Base-by-base conservation (phyloP, 257 asterid genomes). In the Solanum appendiculatum region DNA sequence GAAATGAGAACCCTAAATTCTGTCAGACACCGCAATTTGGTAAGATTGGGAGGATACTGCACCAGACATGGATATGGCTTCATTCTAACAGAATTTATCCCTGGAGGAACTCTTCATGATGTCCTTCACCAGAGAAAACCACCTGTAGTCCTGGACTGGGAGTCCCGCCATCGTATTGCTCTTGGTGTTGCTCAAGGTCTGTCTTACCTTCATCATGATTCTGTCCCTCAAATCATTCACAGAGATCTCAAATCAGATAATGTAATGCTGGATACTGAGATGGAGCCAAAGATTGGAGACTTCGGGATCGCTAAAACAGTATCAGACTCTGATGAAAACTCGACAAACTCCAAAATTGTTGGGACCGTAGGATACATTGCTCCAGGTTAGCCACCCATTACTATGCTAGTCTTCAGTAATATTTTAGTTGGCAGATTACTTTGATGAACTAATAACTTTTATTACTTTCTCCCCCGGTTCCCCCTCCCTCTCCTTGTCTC, bases 341-440 rank as follows among this genome's bases (percentile, higher is more conserved):
- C 91, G 85, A 85, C 91, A 66, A 86, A 54, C 80, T 89, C 93
- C 83, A 48, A 68, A 63, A 86, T 92, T 44, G 87, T 91, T 42
- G 94, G 94, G 73, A 91, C 94, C 58, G 89, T 91, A 54, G 94
- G 94, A 89, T 91, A 92, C 86, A 91, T 91, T 14, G 92, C 93
- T 66, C 94, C 94, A 87, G 94, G 94, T 90, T 82, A 69, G 84
- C 66, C 25, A 80, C 63, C 33, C 42, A 8, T 44, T 69, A 77
- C 54, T 66, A 29, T 86, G 78, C 83, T 27, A 27, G 21, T 64
- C 27, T 88, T 75, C 60, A 44, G 44, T 83, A 18, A 27, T 69
- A 68, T 46, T 69, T 77, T 3, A 44, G 27, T 18, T 80, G 66
- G 40, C 84, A 46, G 25, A 44, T 29, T 29, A 29, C 84, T 46